These are phyloP conservation scores for Juncus effusus DNA, from an alignment of 176 grass and related monocot species.

Conservation along the genomic window DNA sequence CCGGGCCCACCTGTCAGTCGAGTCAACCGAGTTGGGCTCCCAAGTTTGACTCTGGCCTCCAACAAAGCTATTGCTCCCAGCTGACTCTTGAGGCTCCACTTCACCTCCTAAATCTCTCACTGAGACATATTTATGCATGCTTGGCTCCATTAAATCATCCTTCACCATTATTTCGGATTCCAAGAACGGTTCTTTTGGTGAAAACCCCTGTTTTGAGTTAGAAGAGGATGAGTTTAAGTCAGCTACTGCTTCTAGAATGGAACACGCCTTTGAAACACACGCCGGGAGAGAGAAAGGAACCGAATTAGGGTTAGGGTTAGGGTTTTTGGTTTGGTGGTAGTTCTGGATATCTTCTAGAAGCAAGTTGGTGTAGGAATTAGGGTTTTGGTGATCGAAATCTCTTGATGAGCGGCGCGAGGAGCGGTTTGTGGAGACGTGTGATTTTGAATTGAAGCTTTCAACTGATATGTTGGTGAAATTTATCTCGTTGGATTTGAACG, in stretches of 20 bases:
- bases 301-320: conserved; percentile 18
- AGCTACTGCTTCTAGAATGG: conserved; percentile 89
- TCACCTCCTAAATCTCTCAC: conserved; percentile 55
- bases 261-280: conserved; percentile 90
- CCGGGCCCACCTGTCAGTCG: conserved; percentile 46
- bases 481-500: conserved; percentile 22
- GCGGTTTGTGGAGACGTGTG: conserved; percentile 32
- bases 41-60: conserved; percentile 53
- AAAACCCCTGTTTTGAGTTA: conserved; percentile 30
- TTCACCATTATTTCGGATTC: conserved; percentile 66
- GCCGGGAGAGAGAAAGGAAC: conserved; percentile 65
- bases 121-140: conserved; percentile 84
- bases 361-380: conserved; percentile 58
- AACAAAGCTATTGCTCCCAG: conserved; percentile 83
- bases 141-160: conserved; percentile 70
- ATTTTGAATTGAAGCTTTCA: conserved; percentile 38
- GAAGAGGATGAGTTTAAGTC: conserved; percentile 78
- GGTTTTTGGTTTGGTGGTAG: conserved; percentile 72
- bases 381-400: conserved; percentile 60
- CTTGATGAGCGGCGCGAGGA: conserved; percentile 65
- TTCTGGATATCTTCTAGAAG: conserved; percentile 91
- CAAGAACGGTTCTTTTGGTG: conserved; percentile 11
- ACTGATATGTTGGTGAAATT: conserved; percentile 41
- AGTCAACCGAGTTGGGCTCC: conserved; percentile 70
- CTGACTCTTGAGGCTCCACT: conserved; percentile 66